phyloP scores from a whole-genome alignment of 345 rosid genomes.

The Citrus sp. region DNA sequence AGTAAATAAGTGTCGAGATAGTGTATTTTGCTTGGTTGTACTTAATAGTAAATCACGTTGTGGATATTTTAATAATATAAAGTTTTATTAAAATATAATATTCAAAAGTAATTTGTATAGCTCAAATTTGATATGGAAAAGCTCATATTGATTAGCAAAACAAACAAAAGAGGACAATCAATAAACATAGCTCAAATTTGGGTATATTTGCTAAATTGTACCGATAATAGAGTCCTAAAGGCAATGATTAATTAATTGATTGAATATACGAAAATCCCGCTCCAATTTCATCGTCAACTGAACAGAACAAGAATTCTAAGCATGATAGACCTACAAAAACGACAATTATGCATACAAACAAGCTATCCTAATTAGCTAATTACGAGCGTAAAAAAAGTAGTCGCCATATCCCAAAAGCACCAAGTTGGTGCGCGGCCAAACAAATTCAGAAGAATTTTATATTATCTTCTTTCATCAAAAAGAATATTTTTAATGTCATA shows the following conservation, averaged over 20 bases:
- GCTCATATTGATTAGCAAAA: too few relatives aligned
- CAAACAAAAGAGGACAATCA: too few relatives aligned
- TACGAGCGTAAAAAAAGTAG: background rate
- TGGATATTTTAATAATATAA: too few relatives aligned
- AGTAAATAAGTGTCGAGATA: too few relatives aligned
- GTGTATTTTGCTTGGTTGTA: too few relatives aligned
- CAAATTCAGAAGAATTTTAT: background rate
- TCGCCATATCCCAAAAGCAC: background rate
- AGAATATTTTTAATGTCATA: too few relatives aligned
- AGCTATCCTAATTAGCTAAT: background rate
- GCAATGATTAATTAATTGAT: background rate
- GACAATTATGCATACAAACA: background rate
- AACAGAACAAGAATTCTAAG: background rate
- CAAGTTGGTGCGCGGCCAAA: background rate
- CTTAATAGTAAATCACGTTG: too few relatives aligned
- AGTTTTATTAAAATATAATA: too few relatives aligned
- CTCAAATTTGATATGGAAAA: too few relatives aligned
- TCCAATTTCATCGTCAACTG: background rate
- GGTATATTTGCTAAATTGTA: background rate
- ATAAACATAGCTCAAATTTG: background rate
- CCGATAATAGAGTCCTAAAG: background rate
- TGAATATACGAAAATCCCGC: background rate
- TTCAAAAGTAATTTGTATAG: too few relatives aligned
- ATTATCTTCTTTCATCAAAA: too few relatives aligned
- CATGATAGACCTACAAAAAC: background rate